Percentiles rank a stretch among this genome's conserved stretches.
These are phyloP conservation scores for Rhododendron williamsianum DNA, from an alignment of 148 eudicot genomes.

Conservation along the genomic window DNA sequence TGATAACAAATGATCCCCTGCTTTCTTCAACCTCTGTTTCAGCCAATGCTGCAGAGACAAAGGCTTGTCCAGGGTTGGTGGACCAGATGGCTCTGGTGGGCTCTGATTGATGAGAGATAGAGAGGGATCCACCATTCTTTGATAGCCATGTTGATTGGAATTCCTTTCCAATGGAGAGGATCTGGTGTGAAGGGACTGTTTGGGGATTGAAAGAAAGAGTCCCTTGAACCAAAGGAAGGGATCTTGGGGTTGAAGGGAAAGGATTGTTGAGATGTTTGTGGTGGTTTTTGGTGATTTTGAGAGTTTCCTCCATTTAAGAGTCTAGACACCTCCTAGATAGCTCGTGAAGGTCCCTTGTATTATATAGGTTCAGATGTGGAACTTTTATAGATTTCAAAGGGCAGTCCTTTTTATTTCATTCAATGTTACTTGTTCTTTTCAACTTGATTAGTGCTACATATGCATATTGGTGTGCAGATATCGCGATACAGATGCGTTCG, in stretches of 20 bases:
- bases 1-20: constrained; percentile 81
- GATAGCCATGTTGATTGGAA: constrained; percentile 58
- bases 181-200: constrained; percentile 39
- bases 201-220: constrained; percentile 43
- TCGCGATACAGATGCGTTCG: not conserved
- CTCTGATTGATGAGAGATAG: constrained; percentile 54
- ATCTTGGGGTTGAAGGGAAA: constrained; percentile 64
- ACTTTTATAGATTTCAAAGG: not conserved
- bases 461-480: not conserved
- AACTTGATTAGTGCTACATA: not conserved
- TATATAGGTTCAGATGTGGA: not conserved
- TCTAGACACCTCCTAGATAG: not conserved
- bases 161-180: constrained; percentile 58
- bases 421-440: not conserved
- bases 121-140: constrained; percentile 57
- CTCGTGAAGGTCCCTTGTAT: not conserved
- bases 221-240: constrained; percentile 57
- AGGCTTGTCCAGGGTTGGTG: constrained; percentile 73
- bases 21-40: constrained; percentile 96
- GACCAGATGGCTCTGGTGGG: constrained; percentile 68
- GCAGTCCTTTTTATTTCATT: not conserved
- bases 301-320: constrained; percentile 36
- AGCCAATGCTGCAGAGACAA: constrained; percentile 65
- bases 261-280: constrained; percentile 91
- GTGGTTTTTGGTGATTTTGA: constrained; percentile 80